Evolutionary conservation across 1,139 yeast species (phyloP), one percentile per base, ranked within the genome.

Genomic region (Kurtzmaniella quercitrusa): DNA sequence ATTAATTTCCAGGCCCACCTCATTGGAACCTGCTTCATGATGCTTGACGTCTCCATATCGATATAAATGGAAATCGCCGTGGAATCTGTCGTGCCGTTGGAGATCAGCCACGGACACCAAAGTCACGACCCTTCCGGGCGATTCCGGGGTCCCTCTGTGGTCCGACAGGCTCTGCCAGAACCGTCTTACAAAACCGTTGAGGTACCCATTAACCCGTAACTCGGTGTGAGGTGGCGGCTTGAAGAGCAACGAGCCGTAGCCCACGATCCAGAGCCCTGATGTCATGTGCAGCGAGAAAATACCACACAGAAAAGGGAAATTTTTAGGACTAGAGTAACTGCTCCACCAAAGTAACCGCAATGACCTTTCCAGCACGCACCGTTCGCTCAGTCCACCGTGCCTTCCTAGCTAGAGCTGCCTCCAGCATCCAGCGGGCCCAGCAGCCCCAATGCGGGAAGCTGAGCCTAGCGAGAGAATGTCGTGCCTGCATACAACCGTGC

Each of bases 131-230:
- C 97, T 65, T 1, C 98, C 98, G 0, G 96, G 96, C 9, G 66
- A 60, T 44, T 79, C 87, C 0, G 89, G 89, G 0, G 95, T 86
- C 0, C 98, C 98, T 44, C 98, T 66, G 60, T 91, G 96, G 60
- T 91, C 98, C 17, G 83, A 79, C 6, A 94, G 83, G 37, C 88
- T 79, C 63, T 90, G 96, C 97, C 97, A 91, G 59, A 91, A 91
- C 44, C 96, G 67, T 19, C 98, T 71, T 2, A 85, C 77, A 53
- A 71, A 89, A 1, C 96, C 96, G 45, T 74, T 72, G 24, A 91
- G 71, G 48, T 82, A 78, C 0, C 97, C 97, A 0, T 88, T 81
- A 8, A 86, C 80, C 37, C 80, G 68, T 50, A 77, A 73, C 16
- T 77, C 73, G 37, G 62, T 65, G 47, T 80, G 79, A 18, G 95